phyloP scores from a whole-genome alignment of 805 yeast species.

The Pachysolen tannophilus region DNA sequence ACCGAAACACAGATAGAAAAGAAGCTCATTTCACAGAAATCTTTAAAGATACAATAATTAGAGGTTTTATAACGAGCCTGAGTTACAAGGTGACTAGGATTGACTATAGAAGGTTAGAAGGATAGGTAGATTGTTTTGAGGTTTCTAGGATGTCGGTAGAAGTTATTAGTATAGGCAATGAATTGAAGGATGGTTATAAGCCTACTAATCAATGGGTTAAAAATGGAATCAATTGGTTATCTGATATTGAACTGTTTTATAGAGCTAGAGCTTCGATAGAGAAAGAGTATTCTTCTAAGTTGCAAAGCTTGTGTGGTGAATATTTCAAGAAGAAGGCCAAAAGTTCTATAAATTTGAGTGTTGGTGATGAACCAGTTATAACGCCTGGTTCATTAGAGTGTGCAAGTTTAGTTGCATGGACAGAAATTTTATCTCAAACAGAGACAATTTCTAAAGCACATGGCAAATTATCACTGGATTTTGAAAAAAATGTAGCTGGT shows the following conservation, averaged over 20 bases:
- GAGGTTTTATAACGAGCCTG: no score
- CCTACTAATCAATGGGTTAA: slow-evolving; percentile 72
- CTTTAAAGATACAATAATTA: no score
- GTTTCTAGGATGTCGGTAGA: background rate
- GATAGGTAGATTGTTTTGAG: no score
- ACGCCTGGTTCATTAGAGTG: slow-evolving; percentile 95
- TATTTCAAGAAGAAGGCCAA: slow-evolving; percentile 73
- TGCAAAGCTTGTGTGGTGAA: slow-evolving; percentile 56
- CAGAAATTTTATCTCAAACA: slow-evolving; percentile 74
- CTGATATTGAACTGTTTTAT: slow-evolving; percentile 77
- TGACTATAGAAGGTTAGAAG: no score
- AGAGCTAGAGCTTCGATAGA: slow-evolving; percentile 77
- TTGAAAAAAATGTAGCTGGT: slow-evolving; percentile 51
- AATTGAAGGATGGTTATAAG: slow-evolving; percentile 72
- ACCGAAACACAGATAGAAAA: no score
- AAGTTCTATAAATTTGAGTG: slow-evolving; percentile 58
- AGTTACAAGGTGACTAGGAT: no score
- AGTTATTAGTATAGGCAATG: slow-evolving; percentile 50
- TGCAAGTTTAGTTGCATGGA: slow-evolving; percentile 87
- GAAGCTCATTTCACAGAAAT: no score
- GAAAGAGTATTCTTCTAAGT: slow-evolving; percentile 67
- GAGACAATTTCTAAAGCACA: slow-evolving; percentile 71
- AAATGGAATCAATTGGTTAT: slow-evolving; percentile 65
- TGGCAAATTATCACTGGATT: slow-evolving; percentile 46
- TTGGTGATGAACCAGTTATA: slow-evolving; percentile 83